Percentiles rank a stretch among this genome's conserved stretches.
Conservation (phyloP, 768 basidiomycete species). For the Tylopilus rubrobrunneus region DNA sequence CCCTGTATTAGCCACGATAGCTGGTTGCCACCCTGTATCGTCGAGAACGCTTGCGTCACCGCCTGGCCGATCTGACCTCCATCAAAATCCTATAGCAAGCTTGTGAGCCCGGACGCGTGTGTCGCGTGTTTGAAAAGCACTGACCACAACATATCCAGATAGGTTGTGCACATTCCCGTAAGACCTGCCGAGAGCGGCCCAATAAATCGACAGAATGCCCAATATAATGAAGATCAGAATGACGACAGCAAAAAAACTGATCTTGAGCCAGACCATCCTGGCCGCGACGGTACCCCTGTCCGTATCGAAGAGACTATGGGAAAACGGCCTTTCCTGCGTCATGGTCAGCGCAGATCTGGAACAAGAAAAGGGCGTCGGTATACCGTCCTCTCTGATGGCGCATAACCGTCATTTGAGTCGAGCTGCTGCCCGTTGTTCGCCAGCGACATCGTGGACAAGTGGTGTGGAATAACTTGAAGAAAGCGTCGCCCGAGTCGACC, state of each 20-base stretch:
- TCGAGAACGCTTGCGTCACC: slow-evolving; percentile 38
- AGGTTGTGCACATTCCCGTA: slow-evolving; percentile 37
- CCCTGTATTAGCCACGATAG: slow-evolving; percentile 46
- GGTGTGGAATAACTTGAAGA: neutral
- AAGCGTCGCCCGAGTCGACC: neutral
- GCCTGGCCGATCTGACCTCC: slow-evolving; percentile 47
- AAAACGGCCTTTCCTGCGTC: slow-evolving; percentile 24
- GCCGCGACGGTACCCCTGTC: slow-evolving; percentile 27
- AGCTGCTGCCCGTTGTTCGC: neutral
- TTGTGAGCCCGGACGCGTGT: neutral
- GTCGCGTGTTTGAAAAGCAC: slow-evolving; percentile 16
- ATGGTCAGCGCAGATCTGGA: slow-evolving; percentile 5
- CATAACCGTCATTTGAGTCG: neutral
- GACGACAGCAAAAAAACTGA: slow-evolving; percentile 34
- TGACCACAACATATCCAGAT: slow-evolving; percentile 55
- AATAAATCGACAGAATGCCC: slow-evolving; percentile 53
- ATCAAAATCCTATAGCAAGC: slow-evolving; percentile 51
- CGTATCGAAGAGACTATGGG: slow-evolving; percentile 28
- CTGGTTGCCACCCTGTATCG: slow-evolving; percentile 26
- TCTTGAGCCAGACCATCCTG: slow-evolving; percentile 40
- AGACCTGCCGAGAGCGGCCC: slow-evolving; percentile 53
- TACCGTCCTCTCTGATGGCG: slow-evolving; percentile 11
- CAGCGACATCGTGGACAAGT: slow-evolving; percentile 1
- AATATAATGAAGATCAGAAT: slow-evolving; percentile 44
- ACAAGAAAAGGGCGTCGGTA: neutral